phyloP scores from a whole-genome alignment of 129 eudicot genomes.

The Dittrichia graveolens region DNA sequence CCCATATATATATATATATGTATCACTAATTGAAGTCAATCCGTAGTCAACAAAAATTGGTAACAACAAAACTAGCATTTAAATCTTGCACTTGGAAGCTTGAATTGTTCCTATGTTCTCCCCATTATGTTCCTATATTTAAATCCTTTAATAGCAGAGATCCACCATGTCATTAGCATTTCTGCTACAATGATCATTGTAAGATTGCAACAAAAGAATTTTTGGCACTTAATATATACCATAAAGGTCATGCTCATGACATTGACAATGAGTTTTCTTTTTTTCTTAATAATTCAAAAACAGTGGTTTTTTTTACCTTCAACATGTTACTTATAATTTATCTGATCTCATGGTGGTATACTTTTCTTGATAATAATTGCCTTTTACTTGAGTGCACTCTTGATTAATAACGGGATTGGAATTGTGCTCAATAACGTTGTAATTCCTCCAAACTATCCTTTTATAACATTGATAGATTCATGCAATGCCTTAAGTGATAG shows the following conservation, averaged over 20 bases:
- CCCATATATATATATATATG: not conserved
- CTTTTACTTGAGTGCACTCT: not conserved
- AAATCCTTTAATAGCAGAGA: not conserved
- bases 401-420: not conserved
- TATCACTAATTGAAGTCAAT: not conserved
- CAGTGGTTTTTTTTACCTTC: no score
- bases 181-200: no score
- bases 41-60: not conserved
- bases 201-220: no score
- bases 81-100: not conserved
- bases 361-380: not conserved
- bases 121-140: not conserved
- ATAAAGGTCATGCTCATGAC: no score
- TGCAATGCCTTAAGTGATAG: not conserved
- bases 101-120: not conserved
- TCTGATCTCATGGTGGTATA: constrained; percentile 4
- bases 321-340: not conserved
- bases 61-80: not conserved
- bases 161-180: no score
- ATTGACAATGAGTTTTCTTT: no score
- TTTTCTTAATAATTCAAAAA: no score
- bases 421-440: constrained; percentile 5
- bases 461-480: not conserved
- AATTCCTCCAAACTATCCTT: not conserved
- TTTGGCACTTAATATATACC: no score